phyloP scores from a whole-genome alignment of 2,329 filamentous ascomycete genomes.

The Monosporascus sp. region DNA sequence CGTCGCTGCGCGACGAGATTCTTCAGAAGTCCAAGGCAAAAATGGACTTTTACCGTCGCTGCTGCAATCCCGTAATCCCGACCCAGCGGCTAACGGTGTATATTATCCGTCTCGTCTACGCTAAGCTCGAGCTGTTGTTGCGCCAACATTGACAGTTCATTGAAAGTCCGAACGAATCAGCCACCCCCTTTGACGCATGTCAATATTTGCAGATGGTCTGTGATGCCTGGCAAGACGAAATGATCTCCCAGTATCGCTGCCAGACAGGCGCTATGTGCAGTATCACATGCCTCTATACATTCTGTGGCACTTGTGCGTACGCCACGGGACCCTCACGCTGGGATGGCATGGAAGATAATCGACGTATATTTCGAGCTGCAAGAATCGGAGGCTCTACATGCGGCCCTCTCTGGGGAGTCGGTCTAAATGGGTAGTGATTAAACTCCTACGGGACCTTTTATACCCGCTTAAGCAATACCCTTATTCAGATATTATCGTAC shows the following conservation, averaged over 20 bases:
- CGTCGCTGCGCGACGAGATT: background rate
- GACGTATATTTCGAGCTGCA: background rate
- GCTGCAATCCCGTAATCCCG: constrained; percentile 11
- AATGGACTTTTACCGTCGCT: constrained; percentile 1
- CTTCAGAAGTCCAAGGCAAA: background rate
- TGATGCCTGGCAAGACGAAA: background rate
- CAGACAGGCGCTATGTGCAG: constrained; percentile 4
- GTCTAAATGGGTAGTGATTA: background rate
- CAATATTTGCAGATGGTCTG: background rate
- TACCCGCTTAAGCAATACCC: too few relatives aligned
- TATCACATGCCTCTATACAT: constrained; percentile 10
- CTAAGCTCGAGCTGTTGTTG: constrained; percentile 8
- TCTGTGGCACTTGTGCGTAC: constrained; percentile 9
- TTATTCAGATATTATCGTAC: too few relatives aligned
- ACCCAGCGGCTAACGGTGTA: constrained; percentile 4
- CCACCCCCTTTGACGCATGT: background rate
- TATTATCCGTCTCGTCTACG: constrained; percentile 1
- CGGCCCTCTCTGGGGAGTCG: background rate
- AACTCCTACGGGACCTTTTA: background rate
- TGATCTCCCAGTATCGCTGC: constrained; percentile 2
- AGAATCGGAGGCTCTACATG: background rate
- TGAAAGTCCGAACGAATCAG: background rate
- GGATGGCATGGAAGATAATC: background rate
- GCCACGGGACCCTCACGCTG: constrained; percentile 3
- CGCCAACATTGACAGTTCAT: constrained; percentile 5